A percentile compares a stretch with the other conserved stretches of the same genome.
phyloP scores from a whole-genome alignment of 352 stramenopile genomes.

The Elongisporangium undulatum region DNA sequence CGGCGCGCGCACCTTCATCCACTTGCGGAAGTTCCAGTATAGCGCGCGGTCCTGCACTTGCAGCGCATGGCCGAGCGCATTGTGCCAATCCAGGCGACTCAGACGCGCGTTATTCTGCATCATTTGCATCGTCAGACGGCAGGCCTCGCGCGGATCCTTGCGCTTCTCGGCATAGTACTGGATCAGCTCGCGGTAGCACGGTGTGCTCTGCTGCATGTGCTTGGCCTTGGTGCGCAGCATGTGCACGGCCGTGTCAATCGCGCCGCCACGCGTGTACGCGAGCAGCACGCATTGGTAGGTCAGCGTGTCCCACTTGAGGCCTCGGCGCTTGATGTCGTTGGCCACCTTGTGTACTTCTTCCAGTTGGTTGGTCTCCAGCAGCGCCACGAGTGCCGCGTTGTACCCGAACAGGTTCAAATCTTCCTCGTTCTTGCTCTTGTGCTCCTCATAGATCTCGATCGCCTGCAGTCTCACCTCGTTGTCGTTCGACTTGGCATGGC shows the following conservation, averaged over 20 bases:
- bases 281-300: constrained; percentile 65
- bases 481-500: constrained; percentile 52
- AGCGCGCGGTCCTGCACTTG: constrained; percentile 55
- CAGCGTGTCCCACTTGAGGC: constrained; percentile 61
- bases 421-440: constrained; percentile 25
- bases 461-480: constrained; percentile 20
- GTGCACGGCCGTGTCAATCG: constrained; percentile 56
- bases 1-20: constrained; percentile 70
- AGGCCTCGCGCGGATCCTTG: constrained; percentile 60
- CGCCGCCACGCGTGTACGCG: constrained; percentile 52
- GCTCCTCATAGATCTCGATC: constrained; percentile 56
- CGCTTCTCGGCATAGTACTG: constrained; percentile 53
- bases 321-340: constrained; percentile 51
- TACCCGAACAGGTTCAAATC: constrained; percentile 66
- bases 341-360: constrained; percentile 51
- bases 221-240: constrained; percentile 68
- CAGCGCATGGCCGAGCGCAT: constrained; percentile 55
- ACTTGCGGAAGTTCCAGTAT: constrained; percentile 89
- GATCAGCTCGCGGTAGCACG: constrained; percentile 73
- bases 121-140: constrained; percentile 81
- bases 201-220: constrained; percentile 62
- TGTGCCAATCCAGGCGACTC: constrained; percentile 76
- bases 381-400: constrained; percentile 56
- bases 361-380: constrained; percentile 52
- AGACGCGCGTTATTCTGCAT: constrained; percentile 77